These are phyloP conservation scores for Lasiosphaeriaceae sp. DNA, from an alignment of 495 filamentous ascomycete species.

Conservation along the genomic window DNA sequence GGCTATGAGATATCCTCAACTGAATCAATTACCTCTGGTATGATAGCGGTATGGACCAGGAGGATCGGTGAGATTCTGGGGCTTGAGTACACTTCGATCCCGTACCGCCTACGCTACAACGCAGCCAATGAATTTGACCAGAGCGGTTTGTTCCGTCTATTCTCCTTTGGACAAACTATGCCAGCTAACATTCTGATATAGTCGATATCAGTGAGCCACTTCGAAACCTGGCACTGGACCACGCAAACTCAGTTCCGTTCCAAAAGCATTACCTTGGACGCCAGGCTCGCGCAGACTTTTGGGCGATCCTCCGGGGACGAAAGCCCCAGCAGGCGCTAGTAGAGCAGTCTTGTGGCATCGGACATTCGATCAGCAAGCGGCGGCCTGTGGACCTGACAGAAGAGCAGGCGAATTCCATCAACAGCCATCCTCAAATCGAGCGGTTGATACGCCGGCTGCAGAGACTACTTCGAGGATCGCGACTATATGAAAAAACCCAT, in stretches of 20 bases:
- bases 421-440: neutral
- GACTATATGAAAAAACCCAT: neutral
- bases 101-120: constrained; percentile 4
- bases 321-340: constrained; percentile 3
- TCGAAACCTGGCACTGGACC: constrained; percentile 8
- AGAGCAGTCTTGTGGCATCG: neutral
- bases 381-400: neutral
- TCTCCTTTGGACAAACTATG: neutral
- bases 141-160: constrained; percentile 4
- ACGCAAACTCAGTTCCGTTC: constrained; percentile 10
- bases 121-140: constrained; percentile 8
- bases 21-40: neutral
- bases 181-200: neutral
- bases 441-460: too few species aligned
- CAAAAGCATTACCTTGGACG: constrained; percentile 11
- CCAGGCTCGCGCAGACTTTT: constrained; percentile 1
- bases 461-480: neutral
- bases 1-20: constrained; percentile 6
- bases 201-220: neutral
- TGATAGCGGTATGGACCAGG: constrained; percentile 3
- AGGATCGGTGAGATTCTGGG: constrained; percentile 3
- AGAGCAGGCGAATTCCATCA: neutral
- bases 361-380: neutral
- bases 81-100: constrained; percentile 3
- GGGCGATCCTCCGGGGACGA: constrained; percentile 2